A percentile compares a stretch with the other conserved stretches of the same genome.
phyloP scores from a whole-genome alignment of 2,329 filamentous ascomycete genomes.

The Arthrobotrys pseudoclavata region DNA sequence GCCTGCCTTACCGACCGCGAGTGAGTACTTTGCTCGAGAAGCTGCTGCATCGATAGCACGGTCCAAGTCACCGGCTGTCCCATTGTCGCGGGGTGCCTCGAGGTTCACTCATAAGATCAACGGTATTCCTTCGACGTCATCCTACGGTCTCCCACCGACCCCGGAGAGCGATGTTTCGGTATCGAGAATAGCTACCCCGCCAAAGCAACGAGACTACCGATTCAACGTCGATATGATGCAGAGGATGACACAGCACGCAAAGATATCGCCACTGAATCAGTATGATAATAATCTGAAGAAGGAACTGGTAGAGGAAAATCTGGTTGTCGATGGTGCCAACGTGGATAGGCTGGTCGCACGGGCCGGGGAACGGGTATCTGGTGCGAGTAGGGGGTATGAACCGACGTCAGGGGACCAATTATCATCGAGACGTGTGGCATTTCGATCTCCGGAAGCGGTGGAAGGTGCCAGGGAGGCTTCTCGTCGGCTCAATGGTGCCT shows the following conservation, averaged over 20 bases:
- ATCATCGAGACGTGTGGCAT: slow-evolving; percentile 37
- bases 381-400: slow-evolving; percentile 36
- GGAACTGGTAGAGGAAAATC: slow-evolving; percentile 48
- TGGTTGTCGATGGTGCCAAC: slow-evolving; percentile 45
- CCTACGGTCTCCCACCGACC: slow-evolving; percentile 55
- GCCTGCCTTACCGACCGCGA: slow-evolving; percentile 34
- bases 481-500: slow-evolving; percentile 47
- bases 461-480: slow-evolving; percentile 54
- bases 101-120: slow-evolving; percentile 41
- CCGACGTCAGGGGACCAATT: slow-evolving; percentile 25
- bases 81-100: slow-evolving; percentile 34
- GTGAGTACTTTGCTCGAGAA: slow-evolving; percentile 50
- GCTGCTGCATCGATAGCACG: slow-evolving; percentile 22
- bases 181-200: slow-evolving; percentile 48
- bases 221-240: slow-evolving; percentile 59
- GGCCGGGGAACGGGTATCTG: slow-evolving; percentile 43
- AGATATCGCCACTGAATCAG: slow-evolving; percentile 54
- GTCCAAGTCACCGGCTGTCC: slow-evolving; percentile 40
- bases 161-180: slow-evolving; percentile 57
- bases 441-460: slow-evolving; percentile 53
- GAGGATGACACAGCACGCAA: slow-evolving; percentile 58
- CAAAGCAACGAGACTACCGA: slow-evolving; percentile 47
- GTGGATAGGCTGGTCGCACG: slow-evolving; percentile 55
- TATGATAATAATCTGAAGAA: slow-evolving; percentile 38
- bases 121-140: slow-evolving; percentile 34